Conservation (phyloP, 371 early-diverging fungal species). For the Furculomyces boomerangus region DNA sequence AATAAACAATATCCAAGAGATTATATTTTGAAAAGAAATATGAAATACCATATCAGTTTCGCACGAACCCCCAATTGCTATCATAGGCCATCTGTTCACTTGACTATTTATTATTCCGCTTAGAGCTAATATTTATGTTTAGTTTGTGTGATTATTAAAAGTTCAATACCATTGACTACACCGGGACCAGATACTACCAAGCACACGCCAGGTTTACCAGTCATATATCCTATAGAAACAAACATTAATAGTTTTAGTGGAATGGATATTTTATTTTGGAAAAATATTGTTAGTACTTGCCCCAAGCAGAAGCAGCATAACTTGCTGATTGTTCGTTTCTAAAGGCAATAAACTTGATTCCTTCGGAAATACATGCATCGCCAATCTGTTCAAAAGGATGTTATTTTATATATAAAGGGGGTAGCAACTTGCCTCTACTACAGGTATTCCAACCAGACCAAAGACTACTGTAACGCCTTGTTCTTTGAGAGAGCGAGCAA, state of each 20-base stretch:
- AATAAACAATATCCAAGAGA: background rate
- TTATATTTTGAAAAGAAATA: background rate
- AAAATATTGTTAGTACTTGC: background rate
- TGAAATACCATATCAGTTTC: conserved; percentile 11
- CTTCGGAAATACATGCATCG: conserved; percentile 49
- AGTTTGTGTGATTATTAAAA: background rate
- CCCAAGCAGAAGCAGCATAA: conserved; percentile 56
- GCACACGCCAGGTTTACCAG: conserved; percentile 51
- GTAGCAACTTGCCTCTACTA: conserved; percentile 24
- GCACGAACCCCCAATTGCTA: conserved; percentile 35
- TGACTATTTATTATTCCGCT: conserved; percentile 54
- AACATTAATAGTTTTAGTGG: background rate
- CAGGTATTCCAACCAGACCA: conserved; percentile 74
- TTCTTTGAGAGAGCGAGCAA: conserved; percentile 35
- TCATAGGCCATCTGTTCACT: conserved; percentile 49
- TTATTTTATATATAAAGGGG: background rate
- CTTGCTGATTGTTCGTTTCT: conserved; percentile 64
- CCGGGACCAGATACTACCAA: conserved; percentile 66
- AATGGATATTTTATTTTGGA: background rate
- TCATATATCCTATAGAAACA: conserved; percentile 28
- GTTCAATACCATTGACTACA: conserved; percentile 32
- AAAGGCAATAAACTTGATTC: conserved; percentile 54
- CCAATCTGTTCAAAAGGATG: conserved; percentile 22
- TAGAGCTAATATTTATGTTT: conserved; percentile 22
- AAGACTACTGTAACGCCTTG: conserved; percentile 50